Base-by-base conservation (phyloP, 78 protist genomes). In the Protostelium mycophagum region DNA sequence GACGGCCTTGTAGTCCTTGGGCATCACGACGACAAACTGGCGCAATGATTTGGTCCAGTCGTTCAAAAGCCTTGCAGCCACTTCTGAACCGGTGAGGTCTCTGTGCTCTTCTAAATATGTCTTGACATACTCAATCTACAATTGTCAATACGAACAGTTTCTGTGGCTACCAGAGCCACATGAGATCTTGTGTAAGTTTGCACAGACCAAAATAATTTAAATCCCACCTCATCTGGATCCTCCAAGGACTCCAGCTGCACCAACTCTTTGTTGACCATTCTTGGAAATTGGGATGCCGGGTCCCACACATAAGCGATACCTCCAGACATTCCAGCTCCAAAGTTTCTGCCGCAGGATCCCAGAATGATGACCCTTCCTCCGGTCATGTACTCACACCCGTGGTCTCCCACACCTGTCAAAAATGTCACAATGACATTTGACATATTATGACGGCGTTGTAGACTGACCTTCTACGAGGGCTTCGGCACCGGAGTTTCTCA, bases 361-460 rank as follows among this genome's bases (percentile, higher is more conserved):
- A 97, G 97, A 0, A 94, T 63, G 10, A 94, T 95, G 16, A 94
- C 96, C 1, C 87, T 36, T 5, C 98, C 98, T 29, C 97, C 98
- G 28, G 98, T 97, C 98, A 97, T 97, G 94, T 97, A 97, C 90
- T 97, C 98, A 87, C 97, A 96, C 38, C 97, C 96, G 92, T 97
- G 98, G 89, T 95, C 97, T 63, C 98, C 98, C 1, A 92, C 90
- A 10, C 97, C 73, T 51, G 73, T 25, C 31, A 51, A 51, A 51
- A 25, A 25, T 51, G 31, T 51, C 73, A 51, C 31, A 51, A 51
- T n/a, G n/a, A n/a, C 5, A 51, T 51, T 16, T 51, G 31, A 51
- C 16, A 5, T 51, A 51, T 51, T 25, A 51, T 16, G 73, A n/a
- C n/a, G n/a, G n/a, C n/a, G n/a, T n/a, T n/a, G n/a, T n/a, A 51